Conservation (phyloP, 228 moss, liverwort and hornwort species). For the Sphagnum fallax region DNA sequence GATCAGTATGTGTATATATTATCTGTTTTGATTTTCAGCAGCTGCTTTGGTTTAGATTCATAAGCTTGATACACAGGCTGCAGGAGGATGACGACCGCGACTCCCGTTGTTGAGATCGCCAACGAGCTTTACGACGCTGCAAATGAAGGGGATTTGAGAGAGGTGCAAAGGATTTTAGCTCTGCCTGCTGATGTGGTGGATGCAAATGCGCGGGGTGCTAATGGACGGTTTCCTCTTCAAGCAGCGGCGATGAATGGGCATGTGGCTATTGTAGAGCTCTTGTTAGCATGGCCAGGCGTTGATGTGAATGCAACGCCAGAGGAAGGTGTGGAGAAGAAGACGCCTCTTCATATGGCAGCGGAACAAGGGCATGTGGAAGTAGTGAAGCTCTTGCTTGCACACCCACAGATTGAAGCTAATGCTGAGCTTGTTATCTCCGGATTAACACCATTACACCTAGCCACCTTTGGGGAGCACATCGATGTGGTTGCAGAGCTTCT, state of each 20-base stretch:
- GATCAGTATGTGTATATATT: too few species aligned
- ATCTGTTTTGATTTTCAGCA: too few species aligned
- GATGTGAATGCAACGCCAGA: slow-evolving; percentile 6
- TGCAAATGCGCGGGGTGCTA: slow-evolving; percentile 2
- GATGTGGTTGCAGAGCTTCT: slow-evolving; percentile 18
- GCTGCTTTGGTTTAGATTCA: too few species aligned
- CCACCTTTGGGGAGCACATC: slow-evolving; percentile 13
- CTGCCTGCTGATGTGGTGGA: background rate
- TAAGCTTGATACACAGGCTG: too few species aligned
- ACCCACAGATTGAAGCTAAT: slow-evolving; percentile 10
- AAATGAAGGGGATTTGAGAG: background rate
- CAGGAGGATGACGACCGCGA: too few species aligned
- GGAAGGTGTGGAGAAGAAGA: slow-evolving; percentile 7
- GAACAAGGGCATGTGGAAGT: slow-evolving; percentile 12
- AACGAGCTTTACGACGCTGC: slow-evolving; percentile 8
- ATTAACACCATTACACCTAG: slow-evolving; percentile 25
- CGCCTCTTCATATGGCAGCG: slow-evolving; percentile 29
- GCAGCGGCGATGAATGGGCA: slow-evolving; percentile 15
- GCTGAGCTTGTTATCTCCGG: slow-evolving; percentile 20
- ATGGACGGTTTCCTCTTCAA: slow-evolving; percentile 15
- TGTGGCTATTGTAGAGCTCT: slow-evolving; percentile 12
- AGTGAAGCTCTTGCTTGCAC: slow-evolving; percentile 7
- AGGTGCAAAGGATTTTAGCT: slow-evolving; percentile 1
- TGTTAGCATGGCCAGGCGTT: slow-evolving; percentile 8
- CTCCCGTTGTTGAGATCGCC: background rate